A percentile compares a stretch with the other conserved stretches of the same genome.
Conservation (phyloP, 164 flowering plant genomes). For the Aristolochia californica region DNA sequence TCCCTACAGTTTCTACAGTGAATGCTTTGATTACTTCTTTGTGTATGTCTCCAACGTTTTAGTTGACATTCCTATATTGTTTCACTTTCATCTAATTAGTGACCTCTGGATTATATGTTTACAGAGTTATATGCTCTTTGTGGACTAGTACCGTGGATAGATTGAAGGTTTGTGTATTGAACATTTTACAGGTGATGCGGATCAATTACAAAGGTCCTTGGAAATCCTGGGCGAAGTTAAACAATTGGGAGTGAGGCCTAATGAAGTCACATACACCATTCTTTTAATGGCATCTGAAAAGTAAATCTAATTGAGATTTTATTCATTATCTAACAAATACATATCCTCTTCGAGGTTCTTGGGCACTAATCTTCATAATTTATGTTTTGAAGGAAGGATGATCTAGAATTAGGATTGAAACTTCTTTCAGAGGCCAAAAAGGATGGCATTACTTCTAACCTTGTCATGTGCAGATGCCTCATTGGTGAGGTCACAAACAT, state of each 20-base stretch:
- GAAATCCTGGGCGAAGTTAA: conserved; percentile 65
- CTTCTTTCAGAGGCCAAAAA: conserved; percentile 61
- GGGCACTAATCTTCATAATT: not conserved
- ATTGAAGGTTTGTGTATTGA: not conserved
- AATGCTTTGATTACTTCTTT: conserved; percentile 87
- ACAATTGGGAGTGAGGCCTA: conserved; percentile 34
- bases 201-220: conserved; percentile 61
- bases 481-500: conserved; percentile 36
- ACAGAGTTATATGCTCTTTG: not conserved
- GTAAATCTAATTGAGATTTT: conserved; percentile 23
- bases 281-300: conserved; percentile 73
- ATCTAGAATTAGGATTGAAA: conserved; percentile 49
- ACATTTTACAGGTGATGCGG: conserved; percentile 59
- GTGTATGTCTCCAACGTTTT: conserved; percentile 41
- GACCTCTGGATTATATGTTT: not conserved
- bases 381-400: conserved; percentile 47
- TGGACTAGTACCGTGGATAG: not conserved
- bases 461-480: conserved; percentile 54
- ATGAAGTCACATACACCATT: conserved; percentile 67
- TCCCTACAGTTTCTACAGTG: conserved; percentile 65
- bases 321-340: not conserved
- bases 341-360: not conserved
- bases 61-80: not conserved
- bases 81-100: not conserved
- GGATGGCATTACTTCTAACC: conserved; percentile 51